Evolutionary conservation across 768 basidiomycete species (phyloP), one percentile per base, ranked within the genome.

Genomic region (Asterophora lycoperdoides): DNA sequence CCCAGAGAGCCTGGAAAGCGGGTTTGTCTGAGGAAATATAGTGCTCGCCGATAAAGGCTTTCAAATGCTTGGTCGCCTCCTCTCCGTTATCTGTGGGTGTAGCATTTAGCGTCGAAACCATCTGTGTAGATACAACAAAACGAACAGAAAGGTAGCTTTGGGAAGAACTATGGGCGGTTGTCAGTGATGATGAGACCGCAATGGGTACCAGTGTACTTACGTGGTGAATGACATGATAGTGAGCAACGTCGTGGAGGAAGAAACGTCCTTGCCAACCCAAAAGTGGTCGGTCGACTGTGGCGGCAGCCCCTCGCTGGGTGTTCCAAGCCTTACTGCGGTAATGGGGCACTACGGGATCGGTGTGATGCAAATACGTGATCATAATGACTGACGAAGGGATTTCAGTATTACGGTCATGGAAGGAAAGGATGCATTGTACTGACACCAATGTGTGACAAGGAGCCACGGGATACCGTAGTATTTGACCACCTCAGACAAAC

Each of bases 291-390:
- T 84, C 81, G 18, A 81, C 71, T 4, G 81, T 83, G 1, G 79
- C 75, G 17, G 78, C 77, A 17, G 82, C 82, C 1, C 82, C 82
- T 8, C 81, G 79, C 51, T 76, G 75, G 64, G 75, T 80, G 56
- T 73, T 79, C 80, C 82, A 84, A 49, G 70, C 71, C 42, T 66
- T 69, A 32, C 71, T 69, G 40, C 81, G 77, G 58, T 81, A 84
- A 55, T 83, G 81, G 2, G 82, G 81, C 14, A 82, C 59, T 0
- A 58, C 56, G 1, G 76, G 73, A 55, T 80, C 79, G n/a, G 83
- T 82, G 66, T 84, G 83, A 56, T 83, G 83, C 5, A 84, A 71
- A 56, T 81, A 81, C 4, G 79, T 80, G 60, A 77, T 75, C 77
- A 77, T 74, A 55, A 75, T 72, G 52, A 75, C 73, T 74, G 34